phyloP scores from a whole-genome alignment of 495 filamentous ascomycete genomes.

The Pseudomonodictys pantanalensis region DNA sequence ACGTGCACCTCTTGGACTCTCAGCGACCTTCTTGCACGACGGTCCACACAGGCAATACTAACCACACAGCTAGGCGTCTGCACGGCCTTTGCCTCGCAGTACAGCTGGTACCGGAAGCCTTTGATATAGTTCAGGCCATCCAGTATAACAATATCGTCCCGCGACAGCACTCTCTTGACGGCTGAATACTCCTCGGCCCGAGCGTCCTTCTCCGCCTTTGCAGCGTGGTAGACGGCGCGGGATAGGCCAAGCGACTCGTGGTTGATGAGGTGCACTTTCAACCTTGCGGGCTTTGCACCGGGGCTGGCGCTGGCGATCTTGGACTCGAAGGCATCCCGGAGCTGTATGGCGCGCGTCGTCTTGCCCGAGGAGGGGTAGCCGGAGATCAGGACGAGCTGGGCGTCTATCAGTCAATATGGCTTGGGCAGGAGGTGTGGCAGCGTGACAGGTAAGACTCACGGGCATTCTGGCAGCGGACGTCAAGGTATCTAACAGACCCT shows the following conservation, averaged over 20 bases:
- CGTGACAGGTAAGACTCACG: conserved; percentile 6
- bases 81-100: conserved; percentile 87
- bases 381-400: conserved; percentile 85
- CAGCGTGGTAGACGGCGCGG: conserved; percentile 63
- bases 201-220: conserved; percentile 81
- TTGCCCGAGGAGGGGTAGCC: conserved; percentile 93
- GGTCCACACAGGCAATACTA: conserved; percentile 31
- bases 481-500: no score
- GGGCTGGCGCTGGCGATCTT: conserved; percentile 47
- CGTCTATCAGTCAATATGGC: conserved; percentile 1
- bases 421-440: neutral
- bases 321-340: conserved; percentile 61
- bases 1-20: conserved; percentile 62
- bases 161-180: conserved; percentile 74
- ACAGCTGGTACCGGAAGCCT: conserved; percentile 92
- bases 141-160: conserved; percentile 80
- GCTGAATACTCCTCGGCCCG: conserved; percentile 82
- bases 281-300: conserved; percentile 51
- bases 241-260: conserved; percentile 62
- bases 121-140: conserved; percentile 98
- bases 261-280: conserved; percentile 66
- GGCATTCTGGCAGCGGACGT: conserved; percentile 7
- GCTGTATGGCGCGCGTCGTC: conserved; percentile 77
- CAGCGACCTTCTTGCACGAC: neutral
- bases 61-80: conserved; percentile 80